Base-by-base conservation (phyloP, 352 stramenopile species). In the Phytophthora nicotianae region DNA sequence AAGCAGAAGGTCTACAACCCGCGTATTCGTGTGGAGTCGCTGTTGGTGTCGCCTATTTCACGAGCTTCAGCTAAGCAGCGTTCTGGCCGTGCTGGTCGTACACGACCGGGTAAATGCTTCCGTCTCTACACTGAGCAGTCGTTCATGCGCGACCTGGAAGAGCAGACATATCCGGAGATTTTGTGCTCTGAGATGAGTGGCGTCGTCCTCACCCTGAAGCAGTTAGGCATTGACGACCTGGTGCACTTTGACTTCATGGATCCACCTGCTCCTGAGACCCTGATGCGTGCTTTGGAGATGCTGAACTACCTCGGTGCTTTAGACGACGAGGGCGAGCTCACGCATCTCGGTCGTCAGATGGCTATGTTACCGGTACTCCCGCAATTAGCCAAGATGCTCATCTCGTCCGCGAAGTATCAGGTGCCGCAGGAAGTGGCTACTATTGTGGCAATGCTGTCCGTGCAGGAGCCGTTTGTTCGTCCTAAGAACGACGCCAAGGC, bases 1-100 rank as follows among this genome's bases (percentile, higher is more conserved):
- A 99, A 99, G 81, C 97, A 99, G 77, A 99, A 99, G 81, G 95
- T 99, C 19, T 99, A 99, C 84, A 99, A 99, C 81, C 97, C 98
- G 32, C 86, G 97, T 19, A 98, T 98, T 58, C 91, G 97, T 42
- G 97, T 99, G 10, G 97, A 99, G 77, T 99, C 93, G n/a, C 75
- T 99, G 47, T 81, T 99, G 23, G 97, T 99, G 14, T 98, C 92
- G 35, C 97, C 97, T 2, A 99, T 99, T 68, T 99, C 96, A 32
- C 84, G 94, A 19, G 97, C 97, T n/a, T 97, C 86, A 2, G 91
- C 90, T n/a, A 91, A 96, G 52, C 96, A 99, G 68, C 86, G 97
- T 26, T 85, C 94, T 16, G 97, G 96, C 61, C 87, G 97, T 68
- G 95, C 96, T 19, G 97, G 97, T 33, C 80, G 97, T 53, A 96